phyloP scores from a whole-genome alignment of 2,329 filamentous ascomycete species.

The Cryoendolithus antarcticus region DNA sequence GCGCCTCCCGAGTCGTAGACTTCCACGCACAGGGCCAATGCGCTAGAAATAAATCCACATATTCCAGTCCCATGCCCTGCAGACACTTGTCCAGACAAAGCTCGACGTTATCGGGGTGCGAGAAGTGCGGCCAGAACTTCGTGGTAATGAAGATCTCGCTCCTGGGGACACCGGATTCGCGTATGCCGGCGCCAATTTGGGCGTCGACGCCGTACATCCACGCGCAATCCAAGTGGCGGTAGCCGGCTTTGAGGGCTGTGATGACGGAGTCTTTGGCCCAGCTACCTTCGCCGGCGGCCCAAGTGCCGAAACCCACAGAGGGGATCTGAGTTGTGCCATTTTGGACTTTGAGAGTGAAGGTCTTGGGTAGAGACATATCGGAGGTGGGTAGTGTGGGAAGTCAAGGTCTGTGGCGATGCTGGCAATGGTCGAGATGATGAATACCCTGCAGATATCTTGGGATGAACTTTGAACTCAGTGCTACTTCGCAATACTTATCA shows the following conservation, averaged over 20 bases:
- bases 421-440: too few species aligned
- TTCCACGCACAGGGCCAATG: slow-evolving; percentile 26
- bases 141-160: slow-evolving; percentile 28
- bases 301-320: slow-evolving; percentile 53
- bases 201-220: slow-evolving; percentile 34
- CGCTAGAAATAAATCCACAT: slow-evolving; percentile 25
- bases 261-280: slow-evolving; percentile 28
- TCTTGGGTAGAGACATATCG: slow-evolving; percentile 27
- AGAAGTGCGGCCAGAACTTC: slow-evolving; percentile 37
- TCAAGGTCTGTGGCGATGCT: too few species aligned
- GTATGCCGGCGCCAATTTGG: slow-evolving; percentile 31
- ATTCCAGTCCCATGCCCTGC: slow-evolving; percentile 26
- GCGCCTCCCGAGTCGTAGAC: slow-evolving; percentile 22
- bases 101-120: slow-evolving; percentile 27
- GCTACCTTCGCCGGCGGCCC: slow-evolving; percentile 49
- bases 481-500: too few species aligned
- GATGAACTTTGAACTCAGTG: too few species aligned
- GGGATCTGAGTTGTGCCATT: slow-evolving; percentile 50
- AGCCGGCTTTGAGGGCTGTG: slow-evolving; percentile 34
- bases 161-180: slow-evolving; percentile 20
- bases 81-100: slow-evolving; percentile 39
- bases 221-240: slow-evolving; percentile 42
- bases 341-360: slow-evolving; percentile 32
- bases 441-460: too few species aligned
- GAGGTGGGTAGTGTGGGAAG: too few species aligned